These are phyloP conservation scores for Cryoendolithus antarcticus DNA, from an alignment of 2,329 filamentous ascomycete species.

Conservation along the genomic window DNA sequence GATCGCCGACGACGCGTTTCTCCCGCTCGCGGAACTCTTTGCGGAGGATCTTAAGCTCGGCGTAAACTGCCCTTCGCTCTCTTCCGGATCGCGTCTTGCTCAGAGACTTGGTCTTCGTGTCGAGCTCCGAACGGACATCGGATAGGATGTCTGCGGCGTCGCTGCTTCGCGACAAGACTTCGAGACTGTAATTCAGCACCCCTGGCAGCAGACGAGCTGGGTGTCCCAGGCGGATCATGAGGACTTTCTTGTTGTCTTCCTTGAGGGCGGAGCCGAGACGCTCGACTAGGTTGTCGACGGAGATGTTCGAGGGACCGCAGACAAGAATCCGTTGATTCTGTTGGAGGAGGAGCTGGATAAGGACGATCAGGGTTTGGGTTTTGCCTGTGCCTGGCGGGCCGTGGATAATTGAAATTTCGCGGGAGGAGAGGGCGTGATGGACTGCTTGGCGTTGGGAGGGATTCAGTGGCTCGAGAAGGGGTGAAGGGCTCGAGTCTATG, in stretches of 20 bases:
- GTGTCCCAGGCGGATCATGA: conserved; percentile 82
- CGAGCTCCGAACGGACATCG: conserved; percentile 86
- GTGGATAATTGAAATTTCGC: conserved; percentile 80
- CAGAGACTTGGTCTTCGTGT: conserved; percentile 77
- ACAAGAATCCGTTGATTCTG: conserved; percentile 66
- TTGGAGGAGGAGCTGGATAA: conserved; percentile 81
- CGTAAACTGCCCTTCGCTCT: conserved; percentile 72
- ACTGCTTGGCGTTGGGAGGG: conserved; percentile 52
- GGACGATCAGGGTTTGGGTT: conserved; percentile 88
- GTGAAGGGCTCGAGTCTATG: conserved; percentile 33
- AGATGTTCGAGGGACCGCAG: conserved; percentile 95
- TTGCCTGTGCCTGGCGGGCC: conserved; percentile 94
- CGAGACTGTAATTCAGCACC: conserved; percentile 78
- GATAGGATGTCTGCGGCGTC: conserved; percentile 81
- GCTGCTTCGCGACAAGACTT: conserved; percentile 79
- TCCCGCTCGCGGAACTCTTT: conserved; percentile 84
- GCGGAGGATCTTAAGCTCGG: conserved; percentile 69
- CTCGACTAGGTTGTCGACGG: conserved; percentile 96
- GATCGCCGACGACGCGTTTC: conserved; percentile 60
- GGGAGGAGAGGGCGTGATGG: conserved; percentile 70
- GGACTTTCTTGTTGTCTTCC: conserved; percentile 50
- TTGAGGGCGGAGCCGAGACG: conserved; percentile 51
- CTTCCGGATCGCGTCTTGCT: conserved; percentile 72
- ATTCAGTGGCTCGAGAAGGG: conserved; percentile 45
- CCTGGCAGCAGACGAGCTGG: conserved; percentile 81